A percentile compares a stretch with the other conserved stretches of the same genome.
Evolutionary conservation across 2,329 filamentous ascomycete species (phyloP).

Genomic region (Cladophialophora carrionii): DNA sequence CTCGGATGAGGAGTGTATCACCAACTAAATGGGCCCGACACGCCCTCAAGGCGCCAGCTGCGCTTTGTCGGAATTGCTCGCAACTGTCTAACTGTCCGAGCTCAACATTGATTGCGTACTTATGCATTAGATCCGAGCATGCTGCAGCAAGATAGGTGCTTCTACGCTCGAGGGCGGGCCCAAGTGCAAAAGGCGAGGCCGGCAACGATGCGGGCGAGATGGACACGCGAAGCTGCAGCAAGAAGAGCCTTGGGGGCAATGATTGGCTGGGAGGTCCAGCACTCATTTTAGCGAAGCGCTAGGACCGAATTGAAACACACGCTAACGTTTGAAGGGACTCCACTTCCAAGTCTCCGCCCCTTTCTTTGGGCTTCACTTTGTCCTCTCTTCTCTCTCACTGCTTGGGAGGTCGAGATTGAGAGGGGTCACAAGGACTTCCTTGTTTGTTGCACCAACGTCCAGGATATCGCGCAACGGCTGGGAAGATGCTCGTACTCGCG

Average conservation of each 20-base stretch:
- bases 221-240: slow-evolving; percentile 11
- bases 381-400: slow-evolving; percentile 12
- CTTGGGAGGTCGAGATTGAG: slow-evolving; percentile 16
- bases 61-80: not conserved
- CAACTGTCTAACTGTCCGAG: not conserved
- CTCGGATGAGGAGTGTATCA: slow-evolving; percentile 13
- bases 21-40: slow-evolving; percentile 10
- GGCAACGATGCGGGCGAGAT: not conserved
- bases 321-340: slow-evolving; percentile 36
- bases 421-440: slow-evolving; percentile 23
- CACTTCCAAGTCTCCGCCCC: slow-evolving; percentile 11
- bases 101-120: not conserved
- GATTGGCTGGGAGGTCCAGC: slow-evolving; percentile 16
- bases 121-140: not conserved
- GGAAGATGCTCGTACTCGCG: not conserved
- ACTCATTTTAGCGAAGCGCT: slow-evolving; percentile 15
- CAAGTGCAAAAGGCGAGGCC: not conserved
- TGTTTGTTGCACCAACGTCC: slow-evolving; percentile 18
- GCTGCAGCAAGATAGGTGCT: not conserved
- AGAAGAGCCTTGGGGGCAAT: slow-evolving; percentile 13
- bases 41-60: not conserved
- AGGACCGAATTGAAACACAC: slow-evolving; percentile 34
- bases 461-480: slow-evolving; percentile 8
- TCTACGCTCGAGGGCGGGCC: not conserved
- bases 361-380: slow-evolving; percentile 13